Conservation (phyloP, 805 yeast genomes). For the Kodamaea lidongshanica region DNA sequence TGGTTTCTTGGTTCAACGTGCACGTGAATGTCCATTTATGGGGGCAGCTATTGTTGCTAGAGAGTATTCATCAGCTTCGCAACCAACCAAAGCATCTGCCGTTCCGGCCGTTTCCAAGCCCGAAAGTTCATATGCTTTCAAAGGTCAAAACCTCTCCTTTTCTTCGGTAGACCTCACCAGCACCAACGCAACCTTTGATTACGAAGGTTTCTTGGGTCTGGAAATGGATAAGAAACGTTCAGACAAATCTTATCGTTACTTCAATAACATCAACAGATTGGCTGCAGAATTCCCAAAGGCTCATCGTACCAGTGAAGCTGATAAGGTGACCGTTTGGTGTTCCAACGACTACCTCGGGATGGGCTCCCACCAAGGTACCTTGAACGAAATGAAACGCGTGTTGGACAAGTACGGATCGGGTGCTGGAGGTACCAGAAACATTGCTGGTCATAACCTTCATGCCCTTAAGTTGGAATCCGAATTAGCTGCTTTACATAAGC, state of each 20-base stretch:
- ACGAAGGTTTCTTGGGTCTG: slow-evolving; percentile 56
- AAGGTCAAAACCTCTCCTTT: slow-evolving; percentile 21
- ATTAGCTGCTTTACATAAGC: slow-evolving; percentile 84
- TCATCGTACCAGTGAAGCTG: slow-evolving; percentile 66
- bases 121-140: slow-evolving; percentile 29
- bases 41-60: slow-evolving; percentile 60
- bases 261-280: slow-evolving; percentile 94
- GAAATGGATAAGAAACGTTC: slow-evolving; percentile 69
- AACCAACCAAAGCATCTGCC: slow-evolving; percentile 17
- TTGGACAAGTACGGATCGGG: slow-evolving; percentile 93
- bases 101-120: slow-evolving; percentile 12
- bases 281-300: slow-evolving; percentile 93
- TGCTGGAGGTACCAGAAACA: slow-evolving; percentile 98
- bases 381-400: slow-evolving; percentile 70
- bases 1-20: slow-evolving; percentile 46
- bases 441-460: slow-evolving; percentile 92
- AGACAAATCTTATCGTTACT: slow-evolving; percentile 91
- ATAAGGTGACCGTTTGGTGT: slow-evolving; percentile 97
- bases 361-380: slow-evolving; percentile 74
- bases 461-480: slow-evolving; percentile 86
- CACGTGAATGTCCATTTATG: slow-evolving; percentile 85
- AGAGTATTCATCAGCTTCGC: no score
- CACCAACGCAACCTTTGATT: slow-evolving; percentile 58
- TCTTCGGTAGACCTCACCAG: slow-evolving; percentile 29
- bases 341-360: slow-evolving; percentile 96